Base-by-base conservation (phyloP, 345 rosid genomes). In the Hypericum androsaemum region DNA sequence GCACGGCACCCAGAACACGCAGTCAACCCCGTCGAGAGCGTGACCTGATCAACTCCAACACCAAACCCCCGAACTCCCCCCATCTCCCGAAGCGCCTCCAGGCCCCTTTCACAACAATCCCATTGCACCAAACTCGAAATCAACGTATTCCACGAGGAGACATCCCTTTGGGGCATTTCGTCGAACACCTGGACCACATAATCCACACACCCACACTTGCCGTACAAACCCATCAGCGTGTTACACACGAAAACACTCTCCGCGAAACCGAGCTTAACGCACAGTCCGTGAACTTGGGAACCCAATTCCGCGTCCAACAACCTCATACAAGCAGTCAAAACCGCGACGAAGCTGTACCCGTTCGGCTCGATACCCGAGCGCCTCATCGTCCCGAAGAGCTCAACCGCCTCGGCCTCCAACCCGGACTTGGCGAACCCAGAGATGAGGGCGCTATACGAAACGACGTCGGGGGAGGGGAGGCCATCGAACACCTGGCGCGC, bases 91-190 rank as follows among this genome's bases (percentile, higher is more conserved):
- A 82, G 79, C 54, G 77, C 56, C 17, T 61, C 74, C 12, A 84
- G 67, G 0, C 83, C 90, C 62, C 57, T 63, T 49, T 62, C 74
- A 59, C 54, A 58, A 71, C 50, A 56, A 0, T 47, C 60, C 40
- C 68, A 71, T 39, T 70, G 80, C 62, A 82, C 81, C 42, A 80
- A 39, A 66, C 94, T 52, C 1, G 90, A 84, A 39, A 86, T 68
- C 57, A 79, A 57, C 14, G 89, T 84, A 60, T 89, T 86, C 90
- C 88, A 82, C 0, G 98, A 79, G 0, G 77, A 68, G 22, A 73
- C 58, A 59, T 86, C 90, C 65, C 84, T 79, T 0, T 53, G 57
- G 64, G 78, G 74, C 76, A 84, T 79, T 77, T 69, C 90, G 57
- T 76, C 90, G 43, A 86, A 89, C 74, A 86, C 0, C 54, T 68